These are phyloP conservation scores for Tubosaeta sp. DNA, from an alignment of 768 basidiomycete genomes.

Conservation along the genomic window DNA sequence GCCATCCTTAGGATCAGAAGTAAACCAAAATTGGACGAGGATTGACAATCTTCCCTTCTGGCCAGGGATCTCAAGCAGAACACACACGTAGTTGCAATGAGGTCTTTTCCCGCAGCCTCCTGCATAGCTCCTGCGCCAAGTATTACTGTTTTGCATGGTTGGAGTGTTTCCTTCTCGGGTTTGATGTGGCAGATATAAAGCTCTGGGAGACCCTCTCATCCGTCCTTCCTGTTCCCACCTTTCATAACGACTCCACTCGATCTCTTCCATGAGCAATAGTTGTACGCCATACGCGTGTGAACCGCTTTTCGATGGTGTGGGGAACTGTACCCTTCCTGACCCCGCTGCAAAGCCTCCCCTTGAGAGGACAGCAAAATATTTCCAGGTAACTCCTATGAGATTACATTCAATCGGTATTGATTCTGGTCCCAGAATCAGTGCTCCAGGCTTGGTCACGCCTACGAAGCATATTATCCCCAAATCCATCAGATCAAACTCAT, in stretches of 20 bases:
- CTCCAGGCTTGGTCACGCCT: neutral
- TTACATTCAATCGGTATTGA: neutral
- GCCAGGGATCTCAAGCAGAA: neutral
- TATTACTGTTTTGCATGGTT: neutral
- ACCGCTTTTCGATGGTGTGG: neutral
- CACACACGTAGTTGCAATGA: neutral
- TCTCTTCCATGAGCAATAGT: neutral
- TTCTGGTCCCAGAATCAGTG: neutral
- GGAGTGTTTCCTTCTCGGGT: neutral
- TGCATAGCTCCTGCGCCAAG: neutral
- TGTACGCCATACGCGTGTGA: neutral
- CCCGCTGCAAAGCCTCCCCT: neutral
- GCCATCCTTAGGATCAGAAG: no score
- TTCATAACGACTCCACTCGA: neutral
- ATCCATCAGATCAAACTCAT: neutral
- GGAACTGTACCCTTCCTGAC: neutral
- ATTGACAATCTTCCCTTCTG: no score
- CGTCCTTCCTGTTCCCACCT: neutral
- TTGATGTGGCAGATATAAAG: neutral
- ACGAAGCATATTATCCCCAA: neutral
- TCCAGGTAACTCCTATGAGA: slow-evolving; percentile 1
- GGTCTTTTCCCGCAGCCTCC: neutral
- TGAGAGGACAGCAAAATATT: neutral
- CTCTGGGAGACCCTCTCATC: neutral
- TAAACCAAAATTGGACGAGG: no score